phyloP scores from a whole-genome alignment of 2,329 filamentous ascomycete species.

The Chaetomiaceae sp. region DNA sequence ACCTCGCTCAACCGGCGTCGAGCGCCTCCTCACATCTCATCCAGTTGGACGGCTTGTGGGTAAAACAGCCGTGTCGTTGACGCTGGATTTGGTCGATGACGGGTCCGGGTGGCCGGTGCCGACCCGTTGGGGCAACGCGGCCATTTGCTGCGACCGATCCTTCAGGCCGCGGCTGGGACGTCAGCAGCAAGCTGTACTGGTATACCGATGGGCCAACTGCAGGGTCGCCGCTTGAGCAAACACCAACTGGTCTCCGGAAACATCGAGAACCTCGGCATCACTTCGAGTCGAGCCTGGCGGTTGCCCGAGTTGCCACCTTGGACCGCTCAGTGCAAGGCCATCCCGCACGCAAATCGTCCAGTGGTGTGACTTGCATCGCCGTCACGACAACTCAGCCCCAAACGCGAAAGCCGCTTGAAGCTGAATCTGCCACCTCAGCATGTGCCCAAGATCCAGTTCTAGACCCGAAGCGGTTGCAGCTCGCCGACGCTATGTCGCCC shows the following conservation, averaged over 20 bases:
- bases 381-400: too few relatives aligned
- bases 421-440: not conserved
- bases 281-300: not conserved
- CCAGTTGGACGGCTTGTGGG: slow-evolving; percentile 17
- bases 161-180: not conserved
- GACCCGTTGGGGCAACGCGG: slow-evolving; percentile 17
- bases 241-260: not conserved
- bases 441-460: slow-evolving; percentile 1
- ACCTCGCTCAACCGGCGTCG: not conserved
- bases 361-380: too few relatives aligned
- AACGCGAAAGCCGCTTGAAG: too few relatives aligned
- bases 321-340: too few relatives aligned
- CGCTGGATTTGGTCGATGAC: not conserved
- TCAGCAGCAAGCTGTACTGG: too few relatives aligned
- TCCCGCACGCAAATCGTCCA: too few relatives aligned
- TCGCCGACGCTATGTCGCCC: slow-evolving; percentile 12
- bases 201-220: slow-evolving; percentile 1
- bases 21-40: slow-evolving; percentile 1
- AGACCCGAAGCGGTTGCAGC: slow-evolving; percentile 13
- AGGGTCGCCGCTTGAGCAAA: slow-evolving; percentile 8
- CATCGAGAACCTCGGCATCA: slow-evolving; percentile 12
- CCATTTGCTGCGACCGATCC: slow-evolving; percentile 5
- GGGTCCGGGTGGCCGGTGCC: slow-evolving; percentile 16
- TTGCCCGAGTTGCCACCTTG: not conserved
- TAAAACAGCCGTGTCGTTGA: slow-evolving; percentile 22